Base-by-base conservation (phyloP, 2,329 filamentous ascomycete genomes). In the Nemania bipapillata region DNA sequence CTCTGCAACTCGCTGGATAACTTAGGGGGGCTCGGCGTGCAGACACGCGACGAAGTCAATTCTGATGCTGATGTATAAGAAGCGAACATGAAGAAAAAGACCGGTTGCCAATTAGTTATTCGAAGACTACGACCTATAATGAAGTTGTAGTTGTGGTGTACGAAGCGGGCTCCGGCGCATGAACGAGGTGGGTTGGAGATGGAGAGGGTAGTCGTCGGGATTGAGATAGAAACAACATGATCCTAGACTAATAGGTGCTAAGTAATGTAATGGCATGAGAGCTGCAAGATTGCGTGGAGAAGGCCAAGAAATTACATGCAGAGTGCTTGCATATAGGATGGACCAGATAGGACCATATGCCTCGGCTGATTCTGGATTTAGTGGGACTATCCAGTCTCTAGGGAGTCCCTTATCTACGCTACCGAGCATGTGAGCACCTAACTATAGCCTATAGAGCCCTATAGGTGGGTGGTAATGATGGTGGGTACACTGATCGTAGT, bases 201-300 rank as follows among this genome's bases (percentile, higher is more conserved):
- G 37, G 20, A n/a, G 58, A 47, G 9, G 37, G 32, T 17, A n/a
- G 37, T 9, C 24, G 28, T 9, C 28, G 54, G 47, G 20, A 26
- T 54, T 37, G 57, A 22, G 50, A 9, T 22, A 11, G 8, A 5
- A n/a, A 12, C 40, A 32, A 7, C 9, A n/a, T 2, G 22, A 40
- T 40, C 37, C 37, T 40, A 40, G 11, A 11, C 11, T 17, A n/a
- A 3, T 30, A 5, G 50, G 50, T 32, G n/a, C 24, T 5, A 17
- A 15, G 4, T 9, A 26, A 26, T 50, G 47, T 40, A 53, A 55
- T 35, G n/a, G 65, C 65, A 68, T 68, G 65, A 70, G 63, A 55
- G 68, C 65, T 62, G 53, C 32, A 37, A 65, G 68, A 70, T 70
- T 58, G 58, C 42, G 53, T 59, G 50, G 64, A 22, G 40, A 20